Evolutionary conservation across 495 filamentous ascomycete species (phyloP), one percentile per base, ranked within the genome.

Genomic region (Podospora conica): DNA sequence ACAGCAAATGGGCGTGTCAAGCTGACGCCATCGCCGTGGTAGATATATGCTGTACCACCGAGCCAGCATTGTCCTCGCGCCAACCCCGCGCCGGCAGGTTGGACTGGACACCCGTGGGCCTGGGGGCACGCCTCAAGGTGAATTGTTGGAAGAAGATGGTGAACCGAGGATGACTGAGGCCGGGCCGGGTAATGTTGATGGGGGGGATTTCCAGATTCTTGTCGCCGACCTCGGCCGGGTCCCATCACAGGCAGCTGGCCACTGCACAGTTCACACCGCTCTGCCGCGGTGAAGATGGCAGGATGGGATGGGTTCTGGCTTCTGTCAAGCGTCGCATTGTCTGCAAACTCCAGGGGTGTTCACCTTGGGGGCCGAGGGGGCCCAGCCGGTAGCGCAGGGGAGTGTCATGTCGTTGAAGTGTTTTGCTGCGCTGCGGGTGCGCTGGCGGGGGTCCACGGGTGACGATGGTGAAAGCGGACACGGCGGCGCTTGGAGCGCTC

Each of bases 401-500:
- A 48, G n/a, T 15, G 33, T 18, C 4, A 33, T 33, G 12, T 33
- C 29, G 29, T 11, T 33, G 25, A 27, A 6, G 29, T 33, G 29
- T 33, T 33, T 33, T 33, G 29, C 33, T 48, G 40, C 40, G 18
- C 18, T 48, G 40, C 40, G 40, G 40, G 40, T 48, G 40, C 40
- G 40, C 18, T 48, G 40, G 40, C 40, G 40, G 25, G 3, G 25
- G 25, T n/a, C n/a, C n/a, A 6, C 6, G 18, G 40, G 40, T 48
- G 40, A 48, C 40, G 40, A 48, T 48, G 40, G 40, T 48, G 40
- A 18, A 15, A 48, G 40, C 40, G 6, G 40, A n/a, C 18, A 24
- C 11, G 57, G 57, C n/a, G 24, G 59, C 59, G 59, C 59, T 29
- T 33, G 33, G 59, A 61, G 59, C 59, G 59, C 33, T 48, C 40